These are phyloP conservation scores for Calonectria ilicicola DNA, from an alignment of 2,329 filamentous ascomycete genomes.

Conservation along the genomic window DNA sequence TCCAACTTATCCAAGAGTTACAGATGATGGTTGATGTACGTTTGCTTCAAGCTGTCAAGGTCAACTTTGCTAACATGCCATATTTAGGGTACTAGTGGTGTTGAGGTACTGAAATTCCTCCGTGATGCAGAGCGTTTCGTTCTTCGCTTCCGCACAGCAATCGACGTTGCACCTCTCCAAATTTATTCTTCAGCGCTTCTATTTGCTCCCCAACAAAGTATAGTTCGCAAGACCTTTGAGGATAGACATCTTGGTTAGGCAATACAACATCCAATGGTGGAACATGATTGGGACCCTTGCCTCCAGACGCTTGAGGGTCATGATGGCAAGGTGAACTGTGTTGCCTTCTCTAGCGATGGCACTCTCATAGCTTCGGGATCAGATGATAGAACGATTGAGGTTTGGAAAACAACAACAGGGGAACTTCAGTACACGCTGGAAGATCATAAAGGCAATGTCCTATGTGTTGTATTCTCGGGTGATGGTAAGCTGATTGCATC, in stretches of 20 bases:
- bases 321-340: too few relatives aligned
- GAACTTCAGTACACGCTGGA: too few relatives aligned
- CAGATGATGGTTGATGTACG: constrained; percentile 3
- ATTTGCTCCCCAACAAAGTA: constrained; percentile 38
- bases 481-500: background rate
- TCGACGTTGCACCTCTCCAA: constrained; percentile 39
- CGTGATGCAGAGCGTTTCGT: constrained; percentile 32
- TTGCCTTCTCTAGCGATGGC: background rate
- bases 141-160: constrained; percentile 3
- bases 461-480: background rate
- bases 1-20: constrained; percentile 20
- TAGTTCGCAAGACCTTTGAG: constrained; percentile 25
- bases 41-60: background rate
- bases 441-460: too few relatives aligned
- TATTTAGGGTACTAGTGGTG: constrained; percentile 7
- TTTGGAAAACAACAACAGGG: too few relatives aligned
- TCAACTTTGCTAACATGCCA: background rate
- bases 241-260: constrained; percentile 25
- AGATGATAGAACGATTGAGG: too few relatives aligned
- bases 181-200: constrained; percentile 41
- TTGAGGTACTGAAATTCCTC: constrained; percentile 19
- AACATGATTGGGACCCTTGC: constrained; percentile 31
- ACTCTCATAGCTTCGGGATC: background rate
- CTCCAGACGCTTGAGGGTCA: constrained; percentile 23
- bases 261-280: constrained; percentile 15